phyloP scores from a whole-genome alignment of 495 filamentous ascomycete genomes.

The Cercophora samala region DNA sequence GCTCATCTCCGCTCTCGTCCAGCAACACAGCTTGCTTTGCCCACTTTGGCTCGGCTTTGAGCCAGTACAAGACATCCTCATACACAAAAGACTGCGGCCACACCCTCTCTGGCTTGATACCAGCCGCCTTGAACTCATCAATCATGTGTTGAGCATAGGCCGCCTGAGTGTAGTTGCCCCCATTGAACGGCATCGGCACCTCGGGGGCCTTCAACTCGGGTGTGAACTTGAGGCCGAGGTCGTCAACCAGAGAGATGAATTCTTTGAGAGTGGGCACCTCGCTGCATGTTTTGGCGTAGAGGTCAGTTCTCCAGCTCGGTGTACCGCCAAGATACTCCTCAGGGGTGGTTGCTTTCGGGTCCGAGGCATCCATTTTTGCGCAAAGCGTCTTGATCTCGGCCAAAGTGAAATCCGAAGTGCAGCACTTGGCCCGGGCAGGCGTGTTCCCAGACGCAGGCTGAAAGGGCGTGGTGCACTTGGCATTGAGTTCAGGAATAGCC shows the following conservation, averaged over 20 bases:
- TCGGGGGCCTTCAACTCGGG: constrained; percentile 59
- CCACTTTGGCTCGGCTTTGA: constrained; percentile 53
- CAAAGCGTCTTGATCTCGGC: constrained; percentile 59
- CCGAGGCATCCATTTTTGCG: constrained; percentile 59
- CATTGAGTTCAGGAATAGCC: constrained; percentile 49
- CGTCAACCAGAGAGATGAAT: constrained; percentile 52
- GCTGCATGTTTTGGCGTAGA: constrained; percentile 54
- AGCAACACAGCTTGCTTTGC: constrained; percentile 57
- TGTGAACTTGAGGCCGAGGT: constrained; percentile 54
- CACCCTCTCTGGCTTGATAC: constrained; percentile 54
- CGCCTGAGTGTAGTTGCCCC: constrained; percentile 53
- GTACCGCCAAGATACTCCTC: constrained; percentile 52
- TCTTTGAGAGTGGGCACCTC: constrained; percentile 52
- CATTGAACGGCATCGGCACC: constrained; percentile 56
- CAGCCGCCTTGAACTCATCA: constrained; percentile 51
- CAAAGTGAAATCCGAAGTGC: constrained; percentile 61
- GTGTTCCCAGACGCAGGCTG: constrained; percentile 41
- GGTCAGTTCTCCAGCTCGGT: constrained; percentile 53
- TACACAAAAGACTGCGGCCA: constrained; percentile 60
- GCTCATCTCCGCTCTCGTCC: constrained; percentile 52
- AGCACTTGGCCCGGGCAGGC: constrained; percentile 53
- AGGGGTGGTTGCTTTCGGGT: constrained; percentile 51
- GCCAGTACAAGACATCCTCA: constrained; percentile 59
- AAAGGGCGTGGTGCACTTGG: constrained; percentile 61
- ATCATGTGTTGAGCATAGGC: constrained; percentile 57